Evolutionary conservation across 129 eudicot species (phyloP).

Genomic region (Tanacetum coccineum): DNA sequence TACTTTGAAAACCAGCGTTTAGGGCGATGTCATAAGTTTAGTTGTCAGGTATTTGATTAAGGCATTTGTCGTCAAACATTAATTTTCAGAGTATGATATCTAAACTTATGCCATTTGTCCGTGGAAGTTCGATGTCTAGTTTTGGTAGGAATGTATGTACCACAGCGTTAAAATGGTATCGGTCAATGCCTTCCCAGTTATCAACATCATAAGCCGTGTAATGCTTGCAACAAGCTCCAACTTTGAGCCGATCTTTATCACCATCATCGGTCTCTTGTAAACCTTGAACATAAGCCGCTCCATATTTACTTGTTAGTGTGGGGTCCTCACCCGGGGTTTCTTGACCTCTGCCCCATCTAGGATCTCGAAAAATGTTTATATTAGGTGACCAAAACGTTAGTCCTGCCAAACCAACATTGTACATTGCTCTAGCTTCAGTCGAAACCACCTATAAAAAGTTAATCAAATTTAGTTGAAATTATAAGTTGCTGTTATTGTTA

Average conservation of each 20-base stretch:
- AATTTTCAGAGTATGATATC: too few species aligned
- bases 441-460: slow-evolving; percentile 71
- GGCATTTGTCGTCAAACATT: too few species aligned
- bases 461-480: slow-evolving; percentile 11
- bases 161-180: slow-evolving; percentile 79
- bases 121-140: too few species aligned
- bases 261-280: slow-evolving; percentile 77
- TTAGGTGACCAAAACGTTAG: slow-evolving; percentile 95
- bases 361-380: slow-evolving; percentile 91
- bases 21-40: too few species aligned
- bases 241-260: slow-evolving; percentile 67
- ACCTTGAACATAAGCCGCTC: slow-evolving; percentile 70
- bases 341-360: slow-evolving; percentile 97
- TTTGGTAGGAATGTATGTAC: slow-evolving; percentile 28
- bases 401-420: slow-evolving; percentile 93
- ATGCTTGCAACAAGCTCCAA: slow-evolving; percentile 96
- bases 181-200: slow-evolving; percentile 85
- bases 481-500: slow-evolving; percentile 11
- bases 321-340: slow-evolving; percentile 99
- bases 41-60: too few species aligned
- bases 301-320: slow-evolving; percentile 66
- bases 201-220: slow-evolving; percentile 96
- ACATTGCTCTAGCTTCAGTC: slow-evolving; percentile 96
- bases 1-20: too few species aligned
- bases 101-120: too few species aligned